Base-by-base conservation (phyloP, 257 asterid species). In the Scutellaria baicalensis region DNA sequence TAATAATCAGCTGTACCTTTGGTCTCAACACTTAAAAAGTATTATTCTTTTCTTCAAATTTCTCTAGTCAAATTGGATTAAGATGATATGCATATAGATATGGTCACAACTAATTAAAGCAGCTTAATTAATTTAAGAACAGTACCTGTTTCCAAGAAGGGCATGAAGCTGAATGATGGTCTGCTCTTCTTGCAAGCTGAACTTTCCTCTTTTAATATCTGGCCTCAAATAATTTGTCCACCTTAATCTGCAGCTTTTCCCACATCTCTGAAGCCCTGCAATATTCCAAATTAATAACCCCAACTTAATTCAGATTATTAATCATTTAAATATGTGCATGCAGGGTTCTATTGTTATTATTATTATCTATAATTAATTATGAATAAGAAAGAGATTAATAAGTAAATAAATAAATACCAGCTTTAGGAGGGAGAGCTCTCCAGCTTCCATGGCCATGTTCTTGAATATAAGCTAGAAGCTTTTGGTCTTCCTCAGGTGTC, bases 381-480 rank as follows among this genome's bases (percentile, higher is more conserved):
- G n/a, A n/a, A n/a, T n/a, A n/a, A n/a, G n/a, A n/a, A n/a, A 38
- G 33, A 9, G n/a, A 20, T n/a, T 7, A 12, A 20, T 5, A 23
- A 33, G 6, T 20, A 1, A 6, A 14, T 4, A n/a, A 6, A 5
- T 52, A 11, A 0, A 6, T 71, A 84, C 89, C 89, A 21, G 89
- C 86, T 81, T 79, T 84, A 0, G 81, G 75, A 4, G 89, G 89
- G 51, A 84, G 89, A 1, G 86, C 75, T 7, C 86, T 77, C 89
- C 89, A 84, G 80, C 89, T 84, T 48, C 89, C 89, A 62, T 79
- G 89, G 77, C 86, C 89, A 60, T 84, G 81, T 40, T 81, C 62
- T 69, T 84, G 81, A 12, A 84, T 79, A 38, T 42, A 84, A 61
- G 84, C 72, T 14, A 76, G 52, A 7, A 84, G 75, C 72, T 81